Conservation (phyloP, 1,284 basidiomycete species). For the Rhodotorula sp. region DNA sequence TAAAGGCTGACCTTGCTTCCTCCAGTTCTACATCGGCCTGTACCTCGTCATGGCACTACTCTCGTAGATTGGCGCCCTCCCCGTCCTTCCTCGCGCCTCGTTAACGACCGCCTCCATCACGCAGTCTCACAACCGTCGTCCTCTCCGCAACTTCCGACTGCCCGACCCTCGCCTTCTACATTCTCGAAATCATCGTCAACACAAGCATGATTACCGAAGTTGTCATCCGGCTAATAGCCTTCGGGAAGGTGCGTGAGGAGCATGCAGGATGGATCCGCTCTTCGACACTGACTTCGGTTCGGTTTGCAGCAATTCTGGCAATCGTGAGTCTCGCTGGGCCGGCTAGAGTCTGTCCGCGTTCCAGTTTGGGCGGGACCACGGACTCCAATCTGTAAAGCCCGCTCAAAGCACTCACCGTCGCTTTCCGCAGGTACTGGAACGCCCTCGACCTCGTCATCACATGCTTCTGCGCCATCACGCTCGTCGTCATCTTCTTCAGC, state of each 20-base stretch:
- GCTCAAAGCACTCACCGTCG: background rate
- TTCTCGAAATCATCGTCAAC: conserved; percentile 88
- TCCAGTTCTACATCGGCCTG: conserved; percentile 56
- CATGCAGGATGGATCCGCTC: background rate
- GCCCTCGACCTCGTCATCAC: conserved; percentile 81
- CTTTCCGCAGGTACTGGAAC: conserved; percentile 54
- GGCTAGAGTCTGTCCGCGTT: background rate
- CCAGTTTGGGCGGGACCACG: background rate
- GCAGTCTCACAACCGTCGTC: conserved; percentile 74
- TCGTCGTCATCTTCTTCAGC: conserved; percentile 78
- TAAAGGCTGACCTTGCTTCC: too few species aligned
- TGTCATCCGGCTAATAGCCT: conserved; percentile 78
- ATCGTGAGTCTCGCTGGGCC: conserved; percentile 53
- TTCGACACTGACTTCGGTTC: background rate
- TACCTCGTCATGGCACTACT: conserved; percentile 73
- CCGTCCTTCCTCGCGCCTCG: conserved; percentile 3
- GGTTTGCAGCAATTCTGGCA: conserved; percentile 84
- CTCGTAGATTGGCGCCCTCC: conserved; percentile 8
- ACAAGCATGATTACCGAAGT: conserved; percentile 89
- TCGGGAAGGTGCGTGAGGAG: conserved; percentile 82
- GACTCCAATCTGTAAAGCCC: too few species aligned
- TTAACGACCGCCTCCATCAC: background rate
- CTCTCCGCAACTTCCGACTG: conserved; percentile 65
- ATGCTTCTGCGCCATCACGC: conserved; percentile 77
- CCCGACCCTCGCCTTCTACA: conserved; percentile 67